Evolutionary conservation across 2,329 filamentous ascomycete genomes (phyloP), one percentile per base, ranked within the genome.

Genomic region (Aspergillus floridensis): DNA sequence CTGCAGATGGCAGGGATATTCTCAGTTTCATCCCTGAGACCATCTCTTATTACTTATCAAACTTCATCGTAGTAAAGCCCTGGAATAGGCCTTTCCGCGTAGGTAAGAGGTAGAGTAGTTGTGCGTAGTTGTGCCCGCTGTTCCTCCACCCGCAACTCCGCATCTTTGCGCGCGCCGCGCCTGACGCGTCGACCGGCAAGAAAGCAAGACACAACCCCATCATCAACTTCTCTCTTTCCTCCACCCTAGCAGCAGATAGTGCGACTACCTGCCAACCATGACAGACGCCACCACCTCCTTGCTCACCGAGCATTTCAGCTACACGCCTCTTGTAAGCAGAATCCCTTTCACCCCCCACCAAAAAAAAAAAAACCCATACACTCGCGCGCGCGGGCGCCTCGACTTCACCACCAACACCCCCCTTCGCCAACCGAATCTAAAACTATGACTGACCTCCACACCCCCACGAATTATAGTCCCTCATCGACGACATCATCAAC

Each of bases 401-500:
- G 31, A 32, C 22, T 22, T 22, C 22, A 29, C 26, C 26, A 16
- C 12, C 14, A 35, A 12, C 12, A 12, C 32, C 32, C 2, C 14
- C 32, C 11, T 4, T 8, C 7, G 4, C 32, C 32, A 35, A 4
- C 32, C 11, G 14, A 2, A 12, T 35, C 12, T 22, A 35, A 55
- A 35, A 41, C 16, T 58, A 57, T 35, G 16, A 58, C 68, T 70
- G 49, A 65, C 60, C 7, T 16, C 57, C 21, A 59, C 59, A 35
- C 14, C 32, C 32, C 32, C 11, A 35, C 32, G 7, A 29, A 29
- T 56, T 57, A 50, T 70, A 96, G 93, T 90, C 90, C 62, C 86
- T 99, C 47, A 89, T 99, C 71, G 95, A 99, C 85, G 93, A 98
- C 78, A 93, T 98, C 68, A 96, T 98, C 80, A 97, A 98, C 81